phyloP scores from a whole-genome alignment of 2,329 filamentous ascomycete species.

The Aureobasidium sp. region DNA sequence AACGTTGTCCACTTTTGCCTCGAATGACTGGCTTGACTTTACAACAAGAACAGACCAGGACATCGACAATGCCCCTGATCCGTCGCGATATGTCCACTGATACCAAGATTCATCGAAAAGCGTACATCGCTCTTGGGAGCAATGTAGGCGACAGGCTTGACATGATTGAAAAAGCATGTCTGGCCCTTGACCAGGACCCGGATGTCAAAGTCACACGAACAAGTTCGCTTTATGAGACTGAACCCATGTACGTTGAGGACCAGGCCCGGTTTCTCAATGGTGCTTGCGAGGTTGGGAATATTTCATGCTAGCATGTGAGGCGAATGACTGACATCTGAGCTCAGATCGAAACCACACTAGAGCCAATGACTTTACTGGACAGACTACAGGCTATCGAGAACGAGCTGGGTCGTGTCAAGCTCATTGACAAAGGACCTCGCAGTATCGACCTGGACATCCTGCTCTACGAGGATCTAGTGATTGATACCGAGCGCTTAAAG shows the following conservation, averaged over 20 bases:
- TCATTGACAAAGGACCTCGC: constrained; percentile 85
- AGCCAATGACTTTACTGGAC: constrained; percentile 68
- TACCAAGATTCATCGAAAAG: constrained; percentile 26
- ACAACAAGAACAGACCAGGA: neutral
- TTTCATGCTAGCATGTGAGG: neutral
- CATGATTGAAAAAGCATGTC: constrained; percentile 78
- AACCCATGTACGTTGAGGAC: constrained; percentile 91
- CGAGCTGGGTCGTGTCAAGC: constrained; percentile 66
- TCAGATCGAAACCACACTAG: constrained; percentile 71
- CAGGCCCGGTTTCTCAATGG: constrained; percentile 88
- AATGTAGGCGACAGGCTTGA: constrained; percentile 80
- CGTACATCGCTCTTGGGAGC: constrained; percentile 83
- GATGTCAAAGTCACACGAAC: constrained; percentile 69
- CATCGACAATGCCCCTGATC: neutral
- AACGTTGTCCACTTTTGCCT: neutral
- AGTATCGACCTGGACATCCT: constrained; percentile 94
- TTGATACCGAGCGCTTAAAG: constrained; percentile 64
- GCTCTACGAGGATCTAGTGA: constrained; percentile 60
- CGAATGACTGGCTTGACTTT: neutral
- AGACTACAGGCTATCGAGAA: constrained; percentile 77
- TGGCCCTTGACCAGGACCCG: constrained; percentile 57
- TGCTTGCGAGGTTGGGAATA: constrained; percentile 66
- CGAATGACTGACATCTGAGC: constrained; percentile 14
- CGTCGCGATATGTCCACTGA: neutral
- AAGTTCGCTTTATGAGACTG: constrained; percentile 86